Evolutionary conservation across 768 basidiomycete species (phyloP), one percentile per base, ranked within the genome.

Genomic region (Crepidotus variabilis): DNA sequence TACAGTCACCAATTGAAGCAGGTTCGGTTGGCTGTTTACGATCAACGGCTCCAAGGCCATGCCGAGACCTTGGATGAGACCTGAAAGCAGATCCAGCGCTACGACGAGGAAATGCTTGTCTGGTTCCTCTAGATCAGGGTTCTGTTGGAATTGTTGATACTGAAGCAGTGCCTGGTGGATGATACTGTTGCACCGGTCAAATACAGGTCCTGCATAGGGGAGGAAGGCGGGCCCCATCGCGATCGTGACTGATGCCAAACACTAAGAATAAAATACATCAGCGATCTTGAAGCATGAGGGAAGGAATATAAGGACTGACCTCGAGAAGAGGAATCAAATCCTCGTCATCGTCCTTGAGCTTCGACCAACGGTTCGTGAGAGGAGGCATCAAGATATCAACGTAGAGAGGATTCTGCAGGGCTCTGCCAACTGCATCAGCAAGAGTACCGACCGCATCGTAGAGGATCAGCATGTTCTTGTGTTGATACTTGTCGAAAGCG

Each of bases 401-500:
- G 67, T 90, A 94, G 8, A 83, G 74, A 7, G 92, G 82, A 67
- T 94, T 92, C 66, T 90, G 86, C 59, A 99, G 74, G 5, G 93
- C 90, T 36, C 86, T 69, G 2, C 95, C 95, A 46, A 99, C 97
- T 3, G 95, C 94, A 67, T 99, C 97, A 6, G 97, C 97, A 35
- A 99, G 78, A 0, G 97, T 99, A 6, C 97, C 97, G 47, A 99
- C 90, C n/a, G 97, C 97, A 65, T 99, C 97, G 67, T 98, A 98
- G 32, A 99, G 75, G 58, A 98, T 99, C 62, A 99, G 82, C 83
- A 98, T 88, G 69, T 99, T 99, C 81, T 98, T 98, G 73, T 97
- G 95, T 68, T 99, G 97, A 72, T 99, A 99, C 74, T 97, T 98
- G 56, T 91, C 85, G 72, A 98, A 99, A 1, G 97, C 97, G 60